phyloP scores from a whole-genome alignment of 257 asterid genomes.

The Scutellaria barbata region DNA sequence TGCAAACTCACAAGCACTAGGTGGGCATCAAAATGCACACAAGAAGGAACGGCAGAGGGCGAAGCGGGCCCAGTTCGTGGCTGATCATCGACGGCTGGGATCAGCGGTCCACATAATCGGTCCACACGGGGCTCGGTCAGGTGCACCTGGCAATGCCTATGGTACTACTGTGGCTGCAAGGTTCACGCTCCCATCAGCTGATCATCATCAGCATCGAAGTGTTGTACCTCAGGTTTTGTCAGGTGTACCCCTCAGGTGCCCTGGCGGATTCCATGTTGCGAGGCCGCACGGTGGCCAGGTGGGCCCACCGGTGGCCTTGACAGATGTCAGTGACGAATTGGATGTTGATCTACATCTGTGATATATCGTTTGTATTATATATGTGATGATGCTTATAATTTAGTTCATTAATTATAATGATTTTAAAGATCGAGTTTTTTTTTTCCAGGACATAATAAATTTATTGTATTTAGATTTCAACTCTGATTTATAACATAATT shows the following conservation, averaged over 20 bases:
- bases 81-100: slow-evolving; percentile 46
- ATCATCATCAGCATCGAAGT: not conserved
- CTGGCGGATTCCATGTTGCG: slow-evolving; percentile 35
- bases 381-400: not conserved
- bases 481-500: not conserved
- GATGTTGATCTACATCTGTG: slow-evolving; percentile 80
- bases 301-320: slow-evolving; percentile 34
- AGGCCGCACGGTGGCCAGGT: slow-evolving; percentile 40
- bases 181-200: slow-evolving; percentile 34
- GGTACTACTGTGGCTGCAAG: slow-evolving; percentile 40
- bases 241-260: slow-evolving; percentile 58
- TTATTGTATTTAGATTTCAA: not conserved
- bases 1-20: slow-evolving; percentile 76
- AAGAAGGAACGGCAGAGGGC: slow-evolving; percentile 77
- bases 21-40: slow-evolving; percentile 90
- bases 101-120: slow-evolving; percentile 42
- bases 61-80: slow-evolving; percentile 51
- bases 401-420: not conserved
- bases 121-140: slow-evolving; percentile 50
- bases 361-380: not conserved
- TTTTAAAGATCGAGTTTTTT: not conserved
- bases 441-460: slow-evolving; percentile 13
- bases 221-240: slow-evolving; percentile 57
- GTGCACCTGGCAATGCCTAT: slow-evolving; percentile 20
- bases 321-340: slow-evolving; percentile 53